Conservation (phyloP, 331 rosid genomes). For the Acacia pycnantha region DNA sequence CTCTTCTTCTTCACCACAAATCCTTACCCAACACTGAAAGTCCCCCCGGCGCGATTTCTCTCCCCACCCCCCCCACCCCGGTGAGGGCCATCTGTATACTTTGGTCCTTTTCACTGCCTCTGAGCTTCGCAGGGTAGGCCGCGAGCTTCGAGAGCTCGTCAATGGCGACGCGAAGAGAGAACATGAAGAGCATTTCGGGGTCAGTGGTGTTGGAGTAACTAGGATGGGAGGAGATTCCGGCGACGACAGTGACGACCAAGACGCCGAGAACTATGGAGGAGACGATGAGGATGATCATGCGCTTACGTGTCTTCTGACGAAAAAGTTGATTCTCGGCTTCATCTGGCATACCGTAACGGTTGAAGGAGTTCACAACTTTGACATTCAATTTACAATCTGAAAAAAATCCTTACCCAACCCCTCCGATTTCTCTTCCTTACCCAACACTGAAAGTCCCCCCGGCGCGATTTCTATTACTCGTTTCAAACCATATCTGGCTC, state of each 20-base stretch:
- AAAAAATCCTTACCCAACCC: no score
- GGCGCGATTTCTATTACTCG: not conserved
- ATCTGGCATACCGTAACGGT: slow-evolving; percentile 68
- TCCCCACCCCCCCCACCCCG: no score
- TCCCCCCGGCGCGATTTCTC: no score
- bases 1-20: no score
- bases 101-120: slow-evolving; percentile 26
- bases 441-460: no score
- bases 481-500: not conserved
- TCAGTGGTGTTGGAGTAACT: slow-evolving; percentile 61
- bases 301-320: slow-evolving; percentile 58
- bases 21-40: no score
- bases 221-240: slow-evolving; percentile 50
- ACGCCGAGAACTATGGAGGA: slow-evolving; percentile 49
- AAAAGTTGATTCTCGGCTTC: slow-evolving; percentile 61
- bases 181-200: slow-evolving; percentile 62
- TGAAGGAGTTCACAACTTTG: slow-evolving; percentile 59
- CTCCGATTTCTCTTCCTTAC: no score
- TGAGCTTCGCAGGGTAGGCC: not conserved
- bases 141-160: slow-evolving; percentile 54
- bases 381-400: no score
- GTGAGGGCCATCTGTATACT: slow-evolving; percentile 33
- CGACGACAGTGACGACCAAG: slow-evolving; percentile 39
- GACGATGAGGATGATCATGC: slow-evolving; percentile 39
- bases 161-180: slow-evolving; percentile 75